These are phyloP conservation scores for Aegilops sharonensis DNA, from an alignment of 176 grass and related monocot genomes.

Conservation along the genomic window DNA sequence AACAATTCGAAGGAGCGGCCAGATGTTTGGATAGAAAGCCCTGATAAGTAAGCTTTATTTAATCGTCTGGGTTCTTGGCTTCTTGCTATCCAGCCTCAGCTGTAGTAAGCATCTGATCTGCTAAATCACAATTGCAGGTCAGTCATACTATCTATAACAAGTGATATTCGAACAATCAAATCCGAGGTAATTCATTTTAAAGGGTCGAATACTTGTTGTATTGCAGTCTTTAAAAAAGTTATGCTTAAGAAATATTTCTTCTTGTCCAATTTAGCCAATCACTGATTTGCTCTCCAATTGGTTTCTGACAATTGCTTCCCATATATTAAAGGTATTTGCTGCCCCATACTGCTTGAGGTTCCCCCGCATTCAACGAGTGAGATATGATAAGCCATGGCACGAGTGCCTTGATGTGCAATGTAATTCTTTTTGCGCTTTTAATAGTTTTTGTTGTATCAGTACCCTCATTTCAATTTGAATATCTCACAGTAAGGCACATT, in stretches of 20 bases:
- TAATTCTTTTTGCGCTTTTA: conserved; percentile 46
- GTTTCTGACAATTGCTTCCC: conserved; percentile 28
- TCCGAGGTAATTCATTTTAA: conserved; percentile 68
- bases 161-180: conserved; percentile 94
- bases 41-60: conserved; percentile 76
- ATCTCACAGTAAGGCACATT: conserved; percentile 10
- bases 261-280: conserved; percentile 16
- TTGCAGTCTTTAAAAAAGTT: conserved; percentile 17
- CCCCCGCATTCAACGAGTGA: conserved; percentile 75
- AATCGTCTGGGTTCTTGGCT: conserved; percentile 6
- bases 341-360: conserved; percentile 91
- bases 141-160: conserved; percentile 86
- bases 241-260: conserved; percentile 11
- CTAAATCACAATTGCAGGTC: conserved; percentile 64
- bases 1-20: conserved; percentile 96
- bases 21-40: conserved; percentile 98
- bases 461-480: conserved; percentile 4
- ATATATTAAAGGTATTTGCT: conserved; percentile 72
- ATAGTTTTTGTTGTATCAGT: conserved; percentile 9
- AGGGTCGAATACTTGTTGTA: neutral
- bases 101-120: conserved; percentile 37
- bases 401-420: conserved; percentile 95
- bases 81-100: conserved; percentile 28
- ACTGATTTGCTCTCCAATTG: conserved; percentile 24
- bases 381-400: conserved; percentile 97